Base-by-base conservation (phyloP, 352 stramenopile species). In the Globisporangium solare region DNA sequence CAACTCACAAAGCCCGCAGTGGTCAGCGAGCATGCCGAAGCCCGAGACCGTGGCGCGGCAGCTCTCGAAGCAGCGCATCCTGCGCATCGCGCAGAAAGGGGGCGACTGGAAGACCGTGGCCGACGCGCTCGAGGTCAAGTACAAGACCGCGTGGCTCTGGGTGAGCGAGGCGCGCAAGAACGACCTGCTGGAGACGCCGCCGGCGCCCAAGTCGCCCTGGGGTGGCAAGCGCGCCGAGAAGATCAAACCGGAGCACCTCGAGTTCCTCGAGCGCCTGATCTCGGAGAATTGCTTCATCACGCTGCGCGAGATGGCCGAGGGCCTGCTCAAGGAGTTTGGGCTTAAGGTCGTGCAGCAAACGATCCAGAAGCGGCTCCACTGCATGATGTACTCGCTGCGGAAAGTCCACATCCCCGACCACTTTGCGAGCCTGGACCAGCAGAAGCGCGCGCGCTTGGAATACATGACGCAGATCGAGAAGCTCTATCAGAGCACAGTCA, bases 141-240 rank as follows among this genome's bases (percentile, higher is more conserved):
- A 64, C 58, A 64, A 64, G 58, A 64, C 58, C 21, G 58, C 58
- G 37, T 64, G 58, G 58, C 51, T 64, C 22, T 64, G 58, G 58
- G 58, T 64, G 51, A 64, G 51, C 32, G 41, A 64, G 35, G 58
- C 48, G 42, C 58, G 51, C 50, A 64, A 64, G 58, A 47, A n/a
- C 24, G 58, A 64, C 51, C 22, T 64, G 41, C 43, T 58, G 22
- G 58, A 64, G 51, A 54, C 42, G 14, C 43, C 58, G 6, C 20
- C 58, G 14, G 21, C 50, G 14, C 51, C 50, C 1, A 63, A 54
- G n/a, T 52, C 51, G 4, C 39, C 58, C 1, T 64, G 58, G 58
- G 58, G 58, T 3, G 58, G 58, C 50, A 64, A 64, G 50, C 58
- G 58, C 58, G 58, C 58, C 35, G 58, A 64, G 50, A 64, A 64